Evolutionary conservation across 2,329 filamentous ascomycete genomes (phyloP).

Genomic region (Claviceps humidiphila): DNA sequence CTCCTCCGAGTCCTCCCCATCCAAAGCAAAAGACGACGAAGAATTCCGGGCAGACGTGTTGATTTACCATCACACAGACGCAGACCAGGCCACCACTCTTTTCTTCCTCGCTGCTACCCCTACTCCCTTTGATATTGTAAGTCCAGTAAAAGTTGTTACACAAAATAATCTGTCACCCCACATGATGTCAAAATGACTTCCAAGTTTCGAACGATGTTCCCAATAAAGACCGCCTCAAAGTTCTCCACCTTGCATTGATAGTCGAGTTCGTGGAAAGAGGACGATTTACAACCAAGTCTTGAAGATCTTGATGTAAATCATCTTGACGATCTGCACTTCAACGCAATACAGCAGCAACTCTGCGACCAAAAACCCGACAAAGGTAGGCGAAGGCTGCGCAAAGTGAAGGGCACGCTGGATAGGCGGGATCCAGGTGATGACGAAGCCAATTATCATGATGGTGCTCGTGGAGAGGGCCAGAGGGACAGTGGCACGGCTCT

Average conservation of each 20-base stretch:
- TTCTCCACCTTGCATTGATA: neutral
- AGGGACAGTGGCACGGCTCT: constrained; percentile 11
- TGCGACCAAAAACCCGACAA: constrained; percentile 13
- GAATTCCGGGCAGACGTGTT: no score
- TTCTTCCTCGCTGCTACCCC: no score
- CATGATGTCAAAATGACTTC: no score
- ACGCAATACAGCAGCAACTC: constrained; percentile 13
- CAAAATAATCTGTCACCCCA: no score
- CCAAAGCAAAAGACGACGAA: no score
- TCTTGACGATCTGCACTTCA: constrained; percentile 16
- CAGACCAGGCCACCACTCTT: no score
- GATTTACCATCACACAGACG: no score
- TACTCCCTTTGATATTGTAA: no score
- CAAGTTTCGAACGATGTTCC: no score
- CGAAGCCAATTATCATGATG: constrained; percentile 15
- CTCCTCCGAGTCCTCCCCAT: no score
- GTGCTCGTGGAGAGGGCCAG: constrained; percentile 12
- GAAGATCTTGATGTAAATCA: constrained; percentile 14
- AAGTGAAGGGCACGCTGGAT: constrained; percentile 11
- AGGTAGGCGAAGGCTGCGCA: constrained; percentile 10
- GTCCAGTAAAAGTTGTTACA: no score
- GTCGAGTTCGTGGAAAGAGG: no score
- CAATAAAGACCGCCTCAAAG: neutral
- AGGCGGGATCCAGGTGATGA: constrained; percentile 13
- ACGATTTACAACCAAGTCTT: constrained; percentile 12